phyloP scores from a whole-genome alignment of 23 red algal species.

The Gracilaria domingensis region DNA sequence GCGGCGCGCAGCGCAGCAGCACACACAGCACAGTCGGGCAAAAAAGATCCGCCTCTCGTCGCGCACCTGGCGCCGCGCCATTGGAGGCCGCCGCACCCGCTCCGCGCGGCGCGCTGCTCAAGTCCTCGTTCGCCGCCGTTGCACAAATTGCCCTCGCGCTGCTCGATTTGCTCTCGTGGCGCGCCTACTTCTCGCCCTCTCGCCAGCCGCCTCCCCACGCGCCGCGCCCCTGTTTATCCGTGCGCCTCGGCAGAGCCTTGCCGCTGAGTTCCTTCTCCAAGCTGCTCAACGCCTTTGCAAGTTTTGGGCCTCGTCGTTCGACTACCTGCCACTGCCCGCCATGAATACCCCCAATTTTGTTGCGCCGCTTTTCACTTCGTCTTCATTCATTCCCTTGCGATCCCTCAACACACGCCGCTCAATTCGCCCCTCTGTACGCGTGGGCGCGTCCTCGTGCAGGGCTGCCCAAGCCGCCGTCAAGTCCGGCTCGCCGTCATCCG shows the following conservation, averaged over 20 bases:
- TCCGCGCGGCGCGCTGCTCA: not conserved
- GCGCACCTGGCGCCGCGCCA: conserved; percentile 11
- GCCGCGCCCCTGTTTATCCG: too few relatives aligned
- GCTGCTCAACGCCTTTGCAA: not conserved
- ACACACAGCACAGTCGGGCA: not conserved
- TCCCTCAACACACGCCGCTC: not conserved
- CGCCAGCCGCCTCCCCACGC: too few relatives aligned
- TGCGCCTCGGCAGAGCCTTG: too few relatives aligned
- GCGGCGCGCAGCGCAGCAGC: not conserved
- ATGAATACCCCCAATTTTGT: conserved; percentile 21
- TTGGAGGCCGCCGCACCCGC: not conserved
- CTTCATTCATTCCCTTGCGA: not conserved
- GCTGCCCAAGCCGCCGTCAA: conserved; percentile 43
- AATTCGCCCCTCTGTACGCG: not conserved
- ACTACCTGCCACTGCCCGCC: too few relatives aligned
- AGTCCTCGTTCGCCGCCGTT: not conserved
- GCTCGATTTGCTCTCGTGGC: conserved; percentile 1
- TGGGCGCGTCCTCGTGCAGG: not conserved
- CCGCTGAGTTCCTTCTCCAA: too few relatives aligned
- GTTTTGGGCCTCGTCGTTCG: not conserved
- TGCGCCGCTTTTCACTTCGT: not conserved
- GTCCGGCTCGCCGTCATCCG: not conserved
- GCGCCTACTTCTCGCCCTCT: not conserved
- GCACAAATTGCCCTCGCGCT: conserved; percentile 1
- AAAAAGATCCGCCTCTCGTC: conserved; percentile 35